Evolutionary conservation across 2,329 filamentous ascomycete species (phyloP), one percentile per base, ranked within the genome.

Genomic region (Xylariaceae sp.): DNA sequence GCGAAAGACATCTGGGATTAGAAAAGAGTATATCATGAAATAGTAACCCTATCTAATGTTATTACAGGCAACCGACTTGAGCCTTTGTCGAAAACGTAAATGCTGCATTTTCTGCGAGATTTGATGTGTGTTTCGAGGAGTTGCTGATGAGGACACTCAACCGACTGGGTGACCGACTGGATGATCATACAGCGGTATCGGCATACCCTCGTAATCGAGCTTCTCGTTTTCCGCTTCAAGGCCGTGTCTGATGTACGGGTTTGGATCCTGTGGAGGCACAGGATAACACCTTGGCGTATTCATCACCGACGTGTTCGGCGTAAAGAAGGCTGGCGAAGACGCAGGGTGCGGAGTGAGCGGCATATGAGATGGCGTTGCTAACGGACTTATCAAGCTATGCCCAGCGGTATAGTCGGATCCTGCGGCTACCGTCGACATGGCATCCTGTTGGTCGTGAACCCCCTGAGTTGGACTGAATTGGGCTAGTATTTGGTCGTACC

Each of bases 401-500:
- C 55, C 58, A 13, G 53, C 34, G 13, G 55, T 35, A 11, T 58
- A 62, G 23, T 62, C 61, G 10, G 58, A 58, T 6, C n/a, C 50
- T 15, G 37, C n/a, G 11, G 34, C 55, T 17, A 37, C 44, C 9
- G 59, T 44, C 11, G 61, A 58, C 48, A 62, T 53, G 18, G 18
- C 39, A 11, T 62, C 54, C 48, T 67, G 65, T 30, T 61, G 35
- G 37, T 60, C 41, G 7, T 18, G 34, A 1, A 58, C 51, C 2
- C 53, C 57, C 30, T 63, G 62, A 2, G 60, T 18, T 1, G 61
- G 52, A 15, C 58, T 62, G 45, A 65, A 56, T 34, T 61, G 59
- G 35, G 65, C 63, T 50, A 72, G 48, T 60, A 72, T 69, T 35
- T 68, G 65, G 54, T 72, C 68, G 41, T 70, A 71, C 8, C 67